Conservation (phyloP, 805 yeast species). For the Candida succiphila region DNA sequence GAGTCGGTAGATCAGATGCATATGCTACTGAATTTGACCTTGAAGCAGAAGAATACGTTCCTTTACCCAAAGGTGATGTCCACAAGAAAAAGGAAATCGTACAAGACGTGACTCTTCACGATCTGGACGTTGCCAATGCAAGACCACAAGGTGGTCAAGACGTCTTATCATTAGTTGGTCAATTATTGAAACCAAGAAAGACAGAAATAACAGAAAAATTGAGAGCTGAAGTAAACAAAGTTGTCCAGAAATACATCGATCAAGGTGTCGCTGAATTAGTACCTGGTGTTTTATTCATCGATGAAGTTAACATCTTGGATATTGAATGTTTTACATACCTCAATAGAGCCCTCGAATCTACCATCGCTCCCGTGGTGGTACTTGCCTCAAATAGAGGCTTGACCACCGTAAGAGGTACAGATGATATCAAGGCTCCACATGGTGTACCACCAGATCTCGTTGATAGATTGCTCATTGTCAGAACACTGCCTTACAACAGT, state of each 20-base stretch:
- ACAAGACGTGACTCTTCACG: constrained; percentile 95
- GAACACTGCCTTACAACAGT: constrained; percentile 80
- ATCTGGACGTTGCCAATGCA: constrained; percentile 92
- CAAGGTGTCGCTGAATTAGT: constrained; percentile 97
- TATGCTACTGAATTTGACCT: constrained; percentile 97
- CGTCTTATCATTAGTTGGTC: constrained; percentile 94
- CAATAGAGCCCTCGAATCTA: constrained; percentile 85
- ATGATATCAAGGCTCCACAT: constrained; percentile 80
- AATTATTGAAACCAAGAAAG: constrained; percentile 88
- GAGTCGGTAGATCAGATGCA: constrained; percentile 98
- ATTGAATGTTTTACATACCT: constrained; percentile 92
- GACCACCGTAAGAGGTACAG: constrained; percentile 86
- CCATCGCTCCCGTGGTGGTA: constrained; percentile 90
- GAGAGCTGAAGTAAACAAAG: constrained; percentile 87
- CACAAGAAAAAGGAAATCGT: constrained; percentile 97
- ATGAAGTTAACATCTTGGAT: constrained; percentile 97
- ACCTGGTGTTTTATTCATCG: constrained; percentile 96
- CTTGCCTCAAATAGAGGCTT: constrained; percentile 94
- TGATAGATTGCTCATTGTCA: constrained; percentile 83
- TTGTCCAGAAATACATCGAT: constrained; percentile 90
- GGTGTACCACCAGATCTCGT: constrained; percentile 94
- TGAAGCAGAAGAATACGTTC: constrained; percentile 98
- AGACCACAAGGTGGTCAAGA: constrained; percentile 94
- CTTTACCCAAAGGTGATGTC: constrained; percentile 97
- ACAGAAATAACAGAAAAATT: constrained; percentile 96